Conservation (phyloP, 2,329 filamentous ascomycete species). For the Colletotrichum orbiculare region DNA sequence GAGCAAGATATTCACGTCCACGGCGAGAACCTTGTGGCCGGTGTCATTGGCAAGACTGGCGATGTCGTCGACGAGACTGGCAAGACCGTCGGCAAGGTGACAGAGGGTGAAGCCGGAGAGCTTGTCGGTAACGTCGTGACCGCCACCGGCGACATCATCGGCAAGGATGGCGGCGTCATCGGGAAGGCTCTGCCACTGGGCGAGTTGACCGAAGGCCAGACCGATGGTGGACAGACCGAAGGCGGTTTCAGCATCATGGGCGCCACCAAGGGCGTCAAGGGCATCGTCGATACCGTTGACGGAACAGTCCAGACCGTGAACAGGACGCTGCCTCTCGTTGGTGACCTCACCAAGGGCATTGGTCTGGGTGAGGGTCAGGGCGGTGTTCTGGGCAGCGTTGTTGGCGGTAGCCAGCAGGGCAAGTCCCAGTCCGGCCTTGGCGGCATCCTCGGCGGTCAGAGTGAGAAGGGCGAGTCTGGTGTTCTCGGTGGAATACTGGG, state of each 20-base stretch:
- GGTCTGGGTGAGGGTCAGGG: constrained; percentile 35
- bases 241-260: constrained; percentile 44
- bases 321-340: constrained; percentile 35
- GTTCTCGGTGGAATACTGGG: constrained; percentile 25
- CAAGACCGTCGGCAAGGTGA: constrained; percentile 55
- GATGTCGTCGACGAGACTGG: constrained; percentile 58
- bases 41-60: constrained; percentile 56
- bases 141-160: constrained; percentile 48
- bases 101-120: constrained; percentile 53
- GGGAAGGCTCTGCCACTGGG: constrained; percentile 52
- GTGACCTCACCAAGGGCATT: constrained; percentile 36
- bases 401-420: constrained; percentile 9
- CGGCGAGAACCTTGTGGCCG: constrained; percentile 50
- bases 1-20: constrained; percentile 39
- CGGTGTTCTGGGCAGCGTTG: constrained; percentile 33
- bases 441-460: constrained; percentile 4
- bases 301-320: constrained; percentile 42
- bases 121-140: constrained; percentile 55
- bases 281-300: constrained; percentile 37
- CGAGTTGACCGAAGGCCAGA: constrained; percentile 54
- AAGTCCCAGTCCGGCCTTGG: constrained; percentile 19
- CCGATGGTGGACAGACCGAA: constrained; percentile 47
- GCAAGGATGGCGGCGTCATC: constrained; percentile 52
- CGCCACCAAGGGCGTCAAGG: constrained; percentile 43
- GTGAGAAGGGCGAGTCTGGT: constrained; percentile 18